phyloP scores from a whole-genome alignment of 495 filamentous ascomycete genomes.

The Daldinia concentrica region DNA sequence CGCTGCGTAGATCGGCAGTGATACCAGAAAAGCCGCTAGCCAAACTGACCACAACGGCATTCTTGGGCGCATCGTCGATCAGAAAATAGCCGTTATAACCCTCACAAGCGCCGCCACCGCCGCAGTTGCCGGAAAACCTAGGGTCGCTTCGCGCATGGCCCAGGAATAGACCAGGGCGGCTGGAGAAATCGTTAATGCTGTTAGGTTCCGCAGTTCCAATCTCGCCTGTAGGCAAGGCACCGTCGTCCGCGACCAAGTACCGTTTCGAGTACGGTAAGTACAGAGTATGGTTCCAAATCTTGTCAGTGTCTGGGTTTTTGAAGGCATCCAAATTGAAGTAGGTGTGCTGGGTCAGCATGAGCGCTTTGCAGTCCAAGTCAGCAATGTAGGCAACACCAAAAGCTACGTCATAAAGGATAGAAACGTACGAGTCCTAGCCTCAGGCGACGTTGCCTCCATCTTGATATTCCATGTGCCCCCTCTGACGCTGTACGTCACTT shows the following conservation, averaged over 20 bases:
- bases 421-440: conserved; percentile 59
- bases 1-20: conserved; percentile 72
- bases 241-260: conserved; percentile 73
- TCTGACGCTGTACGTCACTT: conserved; percentile 73
- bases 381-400: conserved; percentile 34
- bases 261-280: conserved; percentile 76
- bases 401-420: conserved; percentile 26
- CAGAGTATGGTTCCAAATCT: conserved; percentile 75
- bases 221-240: conserved; percentile 76
- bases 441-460: conserved; percentile 62
- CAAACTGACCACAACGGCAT: conserved; percentile 67
- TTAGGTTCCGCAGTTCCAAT: conserved; percentile 66
- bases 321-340: conserved; percentile 92
- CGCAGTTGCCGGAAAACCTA: conserved; percentile 71
- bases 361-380: conserved; percentile 45
- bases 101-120: conserved; percentile 69
- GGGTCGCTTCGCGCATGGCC: conserved; percentile 68
- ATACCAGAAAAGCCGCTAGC: conserved; percentile 71
- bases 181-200: conserved; percentile 76
- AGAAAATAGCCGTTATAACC: conserved; percentile 85
- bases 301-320: conserved; percentile 62
- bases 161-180: conserved; percentile 64
- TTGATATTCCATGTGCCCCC: conserved; percentile 62
- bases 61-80: conserved; percentile 67
- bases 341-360: conserved; percentile 81